Percentiles rank a stretch among this genome's conserved stretches.
Evolutionary conservation across 2,329 filamentous ascomycete genomes (phyloP).

Genomic region (Chalaropsis thielavioides): DNA sequence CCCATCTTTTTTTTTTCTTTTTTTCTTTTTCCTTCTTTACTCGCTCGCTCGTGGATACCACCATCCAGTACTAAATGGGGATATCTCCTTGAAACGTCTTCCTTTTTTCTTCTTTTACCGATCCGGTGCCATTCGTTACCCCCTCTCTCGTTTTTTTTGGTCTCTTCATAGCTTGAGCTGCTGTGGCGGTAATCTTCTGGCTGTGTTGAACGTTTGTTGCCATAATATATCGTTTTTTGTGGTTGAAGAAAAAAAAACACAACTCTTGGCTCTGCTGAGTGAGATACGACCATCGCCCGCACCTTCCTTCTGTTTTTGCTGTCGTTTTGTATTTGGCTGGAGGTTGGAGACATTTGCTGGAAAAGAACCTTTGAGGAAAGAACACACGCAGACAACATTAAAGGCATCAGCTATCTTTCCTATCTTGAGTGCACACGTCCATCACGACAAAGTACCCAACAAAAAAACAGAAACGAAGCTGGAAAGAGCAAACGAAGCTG

Average conservation of each 20-base stretch:
- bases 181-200: slow-evolving; percentile 14
- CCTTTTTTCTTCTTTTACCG: slow-evolving; percentile 16
- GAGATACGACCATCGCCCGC: not conserved
- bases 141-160: slow-evolving; percentile 4
- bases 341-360: not conserved
- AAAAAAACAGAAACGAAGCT: not conserved
- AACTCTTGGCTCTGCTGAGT: not conserved
- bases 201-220: not conserved
- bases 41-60: slow-evolving; percentile 20
- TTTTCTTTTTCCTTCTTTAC: slow-evolving; percentile 17
- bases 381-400: not conserved
- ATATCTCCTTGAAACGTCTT: slow-evolving; percentile 9
- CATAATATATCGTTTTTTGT: not conserved
- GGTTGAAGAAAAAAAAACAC: not conserved
- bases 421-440: not conserved
- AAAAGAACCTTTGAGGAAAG: not conserved
- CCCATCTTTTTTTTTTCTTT: slow-evolving; percentile 20
- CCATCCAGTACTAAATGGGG: slow-evolving; percentile 8
- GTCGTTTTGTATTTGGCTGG: not conserved
- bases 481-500: not conserved
- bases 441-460: no score
- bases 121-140: slow-evolving; percentile 9
- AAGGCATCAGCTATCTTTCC: not conserved
- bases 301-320: not conserved
- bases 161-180: slow-evolving; percentile 5